phyloP scores from a whole-genome alignment of 1,284 basidiomycete genomes.

The Boletellus deceptivus region DNA sequence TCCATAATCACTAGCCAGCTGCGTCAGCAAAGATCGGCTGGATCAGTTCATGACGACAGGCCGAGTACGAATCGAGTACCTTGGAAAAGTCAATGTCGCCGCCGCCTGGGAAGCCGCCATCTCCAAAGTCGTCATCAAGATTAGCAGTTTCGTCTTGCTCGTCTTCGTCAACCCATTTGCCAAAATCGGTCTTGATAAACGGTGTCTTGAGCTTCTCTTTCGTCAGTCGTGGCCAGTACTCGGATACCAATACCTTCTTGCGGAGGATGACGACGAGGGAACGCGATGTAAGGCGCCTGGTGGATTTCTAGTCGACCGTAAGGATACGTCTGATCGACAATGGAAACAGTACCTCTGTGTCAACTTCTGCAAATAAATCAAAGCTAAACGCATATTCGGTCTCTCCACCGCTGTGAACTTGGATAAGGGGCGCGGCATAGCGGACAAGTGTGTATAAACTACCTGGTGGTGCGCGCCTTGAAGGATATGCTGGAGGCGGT shows the following conservation, averaged over 20 bases:
- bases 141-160: slow-evolving; percentile 73
- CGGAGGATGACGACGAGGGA: slow-evolving; percentile 66
- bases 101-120: slow-evolving; percentile 42
- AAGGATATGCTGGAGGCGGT: slow-evolving; percentile 65
- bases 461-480: slow-evolving; percentile 72
- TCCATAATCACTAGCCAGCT: slow-evolving; percentile 12
- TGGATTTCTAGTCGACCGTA: slow-evolving; percentile 55
- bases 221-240: slow-evolving; percentile 89
- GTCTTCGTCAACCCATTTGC: slow-evolving; percentile 94
- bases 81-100: slow-evolving; percentile 59
- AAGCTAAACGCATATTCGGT: slow-evolving; percentile 73
- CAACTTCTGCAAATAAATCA: slow-evolving; percentile 71
- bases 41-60: slow-evolving; percentile 6
- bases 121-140: slow-evolving; percentile 43
- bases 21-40: slow-evolving; percentile 52
- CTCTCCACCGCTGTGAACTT: slow-evolving; percentile 47
- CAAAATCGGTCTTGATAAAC: slow-evolving; percentile 89
- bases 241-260: slow-evolving; percentile 74
- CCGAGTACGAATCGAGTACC: slow-evolving; percentile 35
- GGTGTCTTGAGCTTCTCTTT: slow-evolving; percentile 80
- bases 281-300: slow-evolving; percentile 62
- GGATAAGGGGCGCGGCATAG: slow-evolving; percentile 8
- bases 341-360: slow-evolving; percentile 56
- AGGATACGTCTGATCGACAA: slow-evolving; percentile 1
- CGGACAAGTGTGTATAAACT: slow-evolving; percentile 29